Evolutionary conservation across 257 asterid species (phyloP).

Genomic region (Scutellaria galericulata): DNA sequence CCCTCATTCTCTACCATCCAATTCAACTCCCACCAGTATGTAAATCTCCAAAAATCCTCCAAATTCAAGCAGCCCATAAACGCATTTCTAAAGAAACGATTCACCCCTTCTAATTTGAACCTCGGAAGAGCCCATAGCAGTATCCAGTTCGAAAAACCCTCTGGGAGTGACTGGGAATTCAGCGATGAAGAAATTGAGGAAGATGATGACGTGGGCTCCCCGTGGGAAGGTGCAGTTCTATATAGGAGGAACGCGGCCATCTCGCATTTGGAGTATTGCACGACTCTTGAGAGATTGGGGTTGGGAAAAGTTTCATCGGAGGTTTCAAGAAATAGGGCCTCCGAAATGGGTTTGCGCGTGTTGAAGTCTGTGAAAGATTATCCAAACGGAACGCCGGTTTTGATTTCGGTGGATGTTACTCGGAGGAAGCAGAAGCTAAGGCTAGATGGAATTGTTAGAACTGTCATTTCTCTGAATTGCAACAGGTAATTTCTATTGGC

Average conservation of each 20-base stretch:
- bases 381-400: conserved; percentile 82
- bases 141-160: conserved; percentile 27
- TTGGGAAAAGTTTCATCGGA: conserved; percentile 66
- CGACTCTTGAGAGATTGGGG: conserved; percentile 87
- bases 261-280: conserved; percentile 79
- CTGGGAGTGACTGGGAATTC: conserved; percentile 38
- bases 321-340: conserved; percentile 68
- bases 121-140: conserved; percentile 32
- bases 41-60: conserved; percentile 32
- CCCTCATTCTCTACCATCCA: conserved; percentile 32
- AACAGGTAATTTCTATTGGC: conserved; percentile 54
- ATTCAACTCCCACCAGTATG: conserved; percentile 19
- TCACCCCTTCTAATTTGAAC: conserved; percentile 29
- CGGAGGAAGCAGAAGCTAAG: conserved; percentile 73
- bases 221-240: conserved; percentile 83
- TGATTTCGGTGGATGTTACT: conserved; percentile 73
- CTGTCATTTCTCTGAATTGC: conserved; percentile 73
- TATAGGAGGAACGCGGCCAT: conserved; percentile 65
- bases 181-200: conserved; percentile 35
- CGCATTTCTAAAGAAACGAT: conserved; percentile 32
- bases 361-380: conserved; percentile 64
- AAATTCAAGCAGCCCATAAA: conserved; percentile 2
- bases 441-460: conserved; percentile 80
- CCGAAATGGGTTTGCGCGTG: conserved; percentile 80
- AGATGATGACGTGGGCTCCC: conserved; percentile 53